phyloP scores from a whole-genome alignment of 1,284 basidiomycete genomes.

The Puccinia novopanici region DNA sequence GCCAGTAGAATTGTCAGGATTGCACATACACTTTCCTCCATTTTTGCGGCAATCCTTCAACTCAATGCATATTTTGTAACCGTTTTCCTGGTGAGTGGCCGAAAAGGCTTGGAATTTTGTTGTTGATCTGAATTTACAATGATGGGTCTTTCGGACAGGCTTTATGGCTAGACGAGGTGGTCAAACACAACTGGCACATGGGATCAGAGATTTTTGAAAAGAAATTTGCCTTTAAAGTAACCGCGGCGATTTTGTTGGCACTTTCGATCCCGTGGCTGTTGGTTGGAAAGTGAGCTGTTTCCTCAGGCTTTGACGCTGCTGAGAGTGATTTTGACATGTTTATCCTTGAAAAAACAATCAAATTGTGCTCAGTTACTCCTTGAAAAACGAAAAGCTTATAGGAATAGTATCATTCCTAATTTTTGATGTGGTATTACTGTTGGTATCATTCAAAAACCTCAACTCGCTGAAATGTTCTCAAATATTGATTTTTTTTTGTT shows the following conservation, averaged over 20 bases:
- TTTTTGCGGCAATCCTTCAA: constrained; percentile 38
- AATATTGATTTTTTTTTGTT: neutral
- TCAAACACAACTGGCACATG: constrained; percentile 9
- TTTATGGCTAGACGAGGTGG: constrained; percentile 41
- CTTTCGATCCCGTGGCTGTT: constrained; percentile 47
- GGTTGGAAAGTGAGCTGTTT: constrained; percentile 40
- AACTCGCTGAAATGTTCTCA: neutral
- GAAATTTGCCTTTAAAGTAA: neutral
- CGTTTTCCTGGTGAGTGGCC: constrained; percentile 31
- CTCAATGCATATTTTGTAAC: constrained; percentile 46
- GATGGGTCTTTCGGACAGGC: constrained; percentile 7
- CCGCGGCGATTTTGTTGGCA: neutral
- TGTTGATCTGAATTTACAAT: neutral
- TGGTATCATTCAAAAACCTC: neutral
- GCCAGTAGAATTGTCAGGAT: constrained; percentile 35
- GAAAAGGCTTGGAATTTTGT: neutral
- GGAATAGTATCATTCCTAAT: constrained; percentile 32
- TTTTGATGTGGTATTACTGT: constrained; percentile 37
- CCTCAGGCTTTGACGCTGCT: too few species aligned
- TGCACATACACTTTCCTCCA: constrained; percentile 34
- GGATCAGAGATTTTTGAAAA: neutral
- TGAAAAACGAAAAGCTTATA: constrained; percentile 32
- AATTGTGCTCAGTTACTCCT: constrained; percentile 14
- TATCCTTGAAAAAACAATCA: neutral
- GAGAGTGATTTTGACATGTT: neutral